phyloP scores from a whole-genome alignment of 768 basidiomycete genomes.

The Boletus rex-veris region DNA sequence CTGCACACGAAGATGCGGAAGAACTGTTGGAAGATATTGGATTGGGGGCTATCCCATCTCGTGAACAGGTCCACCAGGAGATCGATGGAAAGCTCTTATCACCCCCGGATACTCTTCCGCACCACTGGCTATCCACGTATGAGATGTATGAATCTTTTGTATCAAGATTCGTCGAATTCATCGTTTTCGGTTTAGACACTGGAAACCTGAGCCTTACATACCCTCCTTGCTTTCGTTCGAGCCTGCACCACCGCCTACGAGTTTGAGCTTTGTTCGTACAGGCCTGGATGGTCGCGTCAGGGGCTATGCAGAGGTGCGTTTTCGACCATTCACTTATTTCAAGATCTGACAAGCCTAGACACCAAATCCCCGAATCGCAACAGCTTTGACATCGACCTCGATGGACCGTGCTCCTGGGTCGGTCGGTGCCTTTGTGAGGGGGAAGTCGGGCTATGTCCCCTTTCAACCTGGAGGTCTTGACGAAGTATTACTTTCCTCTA shows the following conservation, averaged over 20 bases:
- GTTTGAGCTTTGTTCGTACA: constrained; percentile 65
- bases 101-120: constrained; percentile 62
- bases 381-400: constrained; percentile 81
- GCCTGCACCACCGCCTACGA: constrained; percentile 74
- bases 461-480: constrained; percentile 95
- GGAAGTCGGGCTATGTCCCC: constrained; percentile 89
- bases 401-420: constrained; percentile 81
- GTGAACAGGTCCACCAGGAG: constrained; percentile 56
- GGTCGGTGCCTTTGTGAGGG: constrained; percentile 80
- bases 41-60: constrained; percentile 54
- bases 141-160: constrained; percentile 63
- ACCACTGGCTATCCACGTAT: constrained; percentile 73
- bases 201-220: constrained; percentile 60
- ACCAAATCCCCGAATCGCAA: constrained; percentile 50
- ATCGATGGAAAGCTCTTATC: constrained; percentile 75
- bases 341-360: constrained; percentile 38
- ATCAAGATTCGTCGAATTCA: constrained; percentile 11
- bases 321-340: neutral
- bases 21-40: constrained; percentile 53
- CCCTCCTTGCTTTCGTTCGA: constrained; percentile 60
- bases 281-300: constrained; percentile 79
- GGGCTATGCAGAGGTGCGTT: constrained; percentile 74
- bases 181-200: constrained; percentile 48
- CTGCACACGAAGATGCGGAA: constrained; percentile 38
- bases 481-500: constrained; percentile 41